Conservation (phyloP, 192 early-diverging fungal genomes). For the Backusella sp. region DNA sequence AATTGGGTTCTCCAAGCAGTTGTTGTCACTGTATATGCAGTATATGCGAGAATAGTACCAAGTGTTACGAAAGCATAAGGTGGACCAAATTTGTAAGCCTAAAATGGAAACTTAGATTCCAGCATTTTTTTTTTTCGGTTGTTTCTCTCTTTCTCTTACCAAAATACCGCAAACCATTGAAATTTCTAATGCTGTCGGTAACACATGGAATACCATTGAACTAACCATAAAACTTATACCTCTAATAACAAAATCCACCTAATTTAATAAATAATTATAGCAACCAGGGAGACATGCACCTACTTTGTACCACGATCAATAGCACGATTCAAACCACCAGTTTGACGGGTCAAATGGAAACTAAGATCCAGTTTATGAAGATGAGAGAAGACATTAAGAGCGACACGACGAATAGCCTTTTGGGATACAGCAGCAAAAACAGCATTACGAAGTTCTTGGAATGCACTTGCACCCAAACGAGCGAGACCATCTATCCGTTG, state of each 20-base stretch:
- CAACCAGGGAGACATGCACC: background rate
- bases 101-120: slow-evolving; percentile 35
- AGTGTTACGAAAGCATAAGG: slow-evolving; percentile 57
- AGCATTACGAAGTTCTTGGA: slow-evolving; percentile 91
- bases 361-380: slow-evolving; percentile 83
- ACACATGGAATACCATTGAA: slow-evolving; percentile 93
- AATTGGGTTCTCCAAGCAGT: slow-evolving; percentile 85
- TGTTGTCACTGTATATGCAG: slow-evolving; percentile 82
- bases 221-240: slow-evolving; percentile 96
- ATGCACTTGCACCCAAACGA: slow-evolving; percentile 73
- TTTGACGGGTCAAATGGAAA: slow-evolving; percentile 94
- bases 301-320: slow-evolving; percentile 90
- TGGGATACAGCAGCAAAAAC: slow-evolving; percentile 94
- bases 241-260: slow-evolving; percentile 36
- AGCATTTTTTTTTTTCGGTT: slow-evolving; percentile 30
- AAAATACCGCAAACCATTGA: slow-evolving; percentile 93
- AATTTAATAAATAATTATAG: slow-evolving; percentile 18
- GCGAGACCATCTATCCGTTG: slow-evolving; percentile 74
- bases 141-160: slow-evolving; percentile 47
- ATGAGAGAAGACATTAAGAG: slow-evolving; percentile 89
- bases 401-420: slow-evolving; percentile 85
- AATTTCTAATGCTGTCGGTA: slow-evolving; percentile 95
- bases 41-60: slow-evolving; percentile 73
- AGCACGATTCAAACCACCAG: slow-evolving; percentile 93
- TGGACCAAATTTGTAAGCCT: slow-evolving; percentile 54